phyloP scores from a whole-genome alignment of 2,329 filamentous ascomycete genomes.

The Ascochyta clinopodiicola region DNA sequence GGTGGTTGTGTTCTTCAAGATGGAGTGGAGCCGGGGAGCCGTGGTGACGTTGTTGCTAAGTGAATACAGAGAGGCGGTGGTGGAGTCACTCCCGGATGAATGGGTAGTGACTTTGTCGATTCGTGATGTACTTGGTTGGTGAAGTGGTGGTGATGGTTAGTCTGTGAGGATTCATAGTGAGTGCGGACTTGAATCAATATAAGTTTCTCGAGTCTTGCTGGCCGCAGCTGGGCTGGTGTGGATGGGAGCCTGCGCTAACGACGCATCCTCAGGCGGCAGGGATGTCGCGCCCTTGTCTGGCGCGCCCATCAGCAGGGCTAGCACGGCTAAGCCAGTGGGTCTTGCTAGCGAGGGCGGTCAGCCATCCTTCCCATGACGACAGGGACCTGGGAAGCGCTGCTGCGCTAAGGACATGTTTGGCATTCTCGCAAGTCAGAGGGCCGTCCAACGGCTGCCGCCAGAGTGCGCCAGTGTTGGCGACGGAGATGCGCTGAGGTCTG shows the following conservation, averaged over 20 bases:
- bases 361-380: constrained; percentile 38
- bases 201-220: constrained; percentile 35
- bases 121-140: background rate
- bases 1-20: constrained; percentile 41
- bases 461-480: constrained; percentile 25
- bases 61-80: constrained; percentile 31
- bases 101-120: constrained; percentile 21
- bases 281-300: constrained; percentile 20
- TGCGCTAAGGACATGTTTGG: constrained; percentile 27
- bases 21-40: constrained; percentile 39
- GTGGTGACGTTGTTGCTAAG: constrained; percentile 38
- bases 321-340: constrained; percentile 23
- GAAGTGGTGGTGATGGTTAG: constrained; percentile 17
- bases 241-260: constrained; percentile 35
- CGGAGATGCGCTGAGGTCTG: constrained; percentile 13
- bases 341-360: constrained; percentile 43
- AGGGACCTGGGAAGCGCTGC: constrained; percentile 5
- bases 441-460: constrained; percentile 20
- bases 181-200: constrained; percentile 40
- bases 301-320: constrained; percentile 24
- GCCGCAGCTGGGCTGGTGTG: constrained; percentile 28
- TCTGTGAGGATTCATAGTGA: constrained; percentile 28
- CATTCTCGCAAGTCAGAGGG: constrained; percentile 34
- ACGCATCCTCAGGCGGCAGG: constrained; percentile 12
- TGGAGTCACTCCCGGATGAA: constrained; percentile 34